These are phyloP conservation scores for Carex sylvatica DNA, from an alignment of 202 grass and related monocot genomes.

Conservation along the genomic window DNA sequence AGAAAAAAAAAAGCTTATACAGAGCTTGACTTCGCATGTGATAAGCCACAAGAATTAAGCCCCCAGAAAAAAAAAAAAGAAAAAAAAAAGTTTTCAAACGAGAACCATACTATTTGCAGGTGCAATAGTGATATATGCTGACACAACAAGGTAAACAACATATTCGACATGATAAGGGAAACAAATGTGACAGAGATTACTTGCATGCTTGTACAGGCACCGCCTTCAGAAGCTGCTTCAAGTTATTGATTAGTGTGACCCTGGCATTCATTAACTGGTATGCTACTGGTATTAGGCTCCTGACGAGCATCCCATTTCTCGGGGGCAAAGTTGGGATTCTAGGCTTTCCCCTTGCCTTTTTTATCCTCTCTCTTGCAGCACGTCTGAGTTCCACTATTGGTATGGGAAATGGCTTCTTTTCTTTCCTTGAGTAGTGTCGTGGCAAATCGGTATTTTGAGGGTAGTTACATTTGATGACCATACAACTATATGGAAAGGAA, in stretches of 20 bases:
- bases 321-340: constrained; percentile 57
- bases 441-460: constrained; percentile 83
- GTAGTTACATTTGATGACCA: constrained; percentile 50
- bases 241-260: constrained; percentile 81
- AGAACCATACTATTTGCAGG: background rate
- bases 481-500: background rate
- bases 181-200: constrained; percentile 43
- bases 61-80: background rate
- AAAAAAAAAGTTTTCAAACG: background rate
- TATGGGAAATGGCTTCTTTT: constrained; percentile 98
- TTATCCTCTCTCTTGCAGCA: constrained; percentile 68
- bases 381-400: constrained; percentile 80
- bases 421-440: constrained; percentile 58
- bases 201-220: constrained; percentile 86
- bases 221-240: constrained; percentile 90
- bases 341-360: constrained; percentile 58
- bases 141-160: background rate
- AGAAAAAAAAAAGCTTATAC: background rate
- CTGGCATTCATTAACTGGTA: constrained; percentile 89
- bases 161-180: constrained; percentile 6
- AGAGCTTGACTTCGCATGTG: background rate
- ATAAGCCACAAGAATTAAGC: background rate
- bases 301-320: constrained; percentile 77
- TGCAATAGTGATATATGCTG: background rate
- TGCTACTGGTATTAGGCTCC: constrained; percentile 79